Evolutionary conservation across 108 stramenopile genomes (phyloP).

Genomic region (Skeletonema marinoi): DNA sequence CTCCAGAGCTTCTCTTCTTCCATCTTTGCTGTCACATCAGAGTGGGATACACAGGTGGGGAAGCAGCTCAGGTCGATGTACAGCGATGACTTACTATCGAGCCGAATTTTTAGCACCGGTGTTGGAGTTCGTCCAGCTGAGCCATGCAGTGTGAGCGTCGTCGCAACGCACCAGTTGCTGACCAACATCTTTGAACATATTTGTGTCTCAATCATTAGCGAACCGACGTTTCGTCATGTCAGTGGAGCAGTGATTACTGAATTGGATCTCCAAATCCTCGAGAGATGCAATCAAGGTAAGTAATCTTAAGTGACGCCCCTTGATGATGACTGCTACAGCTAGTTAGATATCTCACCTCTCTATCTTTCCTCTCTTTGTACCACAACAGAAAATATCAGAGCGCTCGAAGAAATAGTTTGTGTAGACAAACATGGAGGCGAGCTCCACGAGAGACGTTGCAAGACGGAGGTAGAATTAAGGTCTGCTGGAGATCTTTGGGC

Average conservation of each 20-base stretch:
- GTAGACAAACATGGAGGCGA: constrained; percentile 33
- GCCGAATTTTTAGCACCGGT: constrained; percentile 49
- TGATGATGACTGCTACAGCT: background rate
- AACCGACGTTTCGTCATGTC: constrained; percentile 37
- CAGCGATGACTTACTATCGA: constrained; percentile 48
- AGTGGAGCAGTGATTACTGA: constrained; percentile 46
- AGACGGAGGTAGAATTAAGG: constrained; percentile 41
- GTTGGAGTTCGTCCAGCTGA: constrained; percentile 57
- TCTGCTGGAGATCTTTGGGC: constrained; percentile 48
- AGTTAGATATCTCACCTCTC: background rate
- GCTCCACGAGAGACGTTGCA: constrained; percentile 33
- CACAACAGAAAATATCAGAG: constrained; percentile 32
- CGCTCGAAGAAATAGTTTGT: constrained; percentile 50
- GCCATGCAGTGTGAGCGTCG: constrained; percentile 53
- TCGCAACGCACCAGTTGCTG: constrained; percentile 51
- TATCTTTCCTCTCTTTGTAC: background rate
- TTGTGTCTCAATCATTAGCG: constrained; percentile 41
- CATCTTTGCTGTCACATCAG: constrained; percentile 52
- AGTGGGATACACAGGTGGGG: constrained; percentile 56
- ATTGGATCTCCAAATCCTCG: constrained; percentile 45
- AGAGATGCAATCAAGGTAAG: constrained; percentile 38
- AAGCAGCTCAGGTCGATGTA: constrained; percentile 52
- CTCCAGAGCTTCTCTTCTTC: constrained; percentile 50
- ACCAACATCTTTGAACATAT: constrained; percentile 56
- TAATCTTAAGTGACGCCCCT: background rate